Base-by-base conservation (phyloP, 805 yeast genomes). In the Suhomyces faveliae region DNA sequence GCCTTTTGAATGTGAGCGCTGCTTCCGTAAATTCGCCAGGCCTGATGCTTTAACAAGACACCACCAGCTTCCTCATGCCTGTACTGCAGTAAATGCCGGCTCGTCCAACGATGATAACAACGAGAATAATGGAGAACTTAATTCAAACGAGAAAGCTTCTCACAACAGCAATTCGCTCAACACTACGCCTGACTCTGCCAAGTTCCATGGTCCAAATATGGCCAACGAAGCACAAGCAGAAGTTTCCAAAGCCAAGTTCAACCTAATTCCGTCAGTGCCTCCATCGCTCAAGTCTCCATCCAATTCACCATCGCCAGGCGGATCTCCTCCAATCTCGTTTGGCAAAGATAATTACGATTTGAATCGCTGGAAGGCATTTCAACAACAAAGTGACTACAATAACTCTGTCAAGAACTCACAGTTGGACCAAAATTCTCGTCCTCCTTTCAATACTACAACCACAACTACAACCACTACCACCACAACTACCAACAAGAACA, bases 31-130 rank as follows among this genome's bases (percentile, higher is more conserved):
- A 37, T 87, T 87, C 66, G 87, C 92, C 1, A 68, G 96, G 27
- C 81, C 83, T 1, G 96, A 87, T 63, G 90, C 95, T 0, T 70
- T 87, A 22, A 76, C 82, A 3, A 71, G 96, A 51, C 96, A 87
- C 59, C 68, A 71, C 40, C 81, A 84, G 41, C 61, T 70, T 3
- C 66, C 64, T 2, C 66, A 69, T 47, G 77, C 74, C 0, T 73
- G 77, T 45, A 30, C 40, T 5, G 40, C n/a, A 1, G 5, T 7
- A 10, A n/a, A 12, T 2, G 11, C n/a, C 7, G 21, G 19, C 41
- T 23, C 41, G 11, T 8, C 40, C 30, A 42, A 11, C n/a, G 20
- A 23, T 9, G 42, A 24, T 7, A n/a, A 15, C 19, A 17, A 13
- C 37, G 37, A 33, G 27, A 30, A 24, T 7, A n/a, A 15, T n/a